Percentiles rank a stretch among this genome's conserved stretches.
These are phyloP conservation scores for Clavispora fructus DNA, from an alignment of 805 yeast species.

Conservation along the genomic window DNA sequence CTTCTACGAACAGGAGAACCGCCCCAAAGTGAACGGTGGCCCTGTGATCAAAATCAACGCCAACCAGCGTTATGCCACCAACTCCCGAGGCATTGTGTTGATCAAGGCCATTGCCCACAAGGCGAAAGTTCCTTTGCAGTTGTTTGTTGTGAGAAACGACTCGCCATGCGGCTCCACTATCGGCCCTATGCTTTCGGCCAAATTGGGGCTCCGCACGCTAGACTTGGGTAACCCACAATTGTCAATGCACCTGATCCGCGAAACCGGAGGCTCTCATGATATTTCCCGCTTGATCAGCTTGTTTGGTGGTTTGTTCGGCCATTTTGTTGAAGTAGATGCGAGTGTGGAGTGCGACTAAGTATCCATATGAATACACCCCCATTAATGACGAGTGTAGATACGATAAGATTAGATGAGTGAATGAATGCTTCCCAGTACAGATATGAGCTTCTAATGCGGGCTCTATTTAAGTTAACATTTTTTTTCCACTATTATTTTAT, in stretches of 20 bases:
- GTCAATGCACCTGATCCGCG: conserved; percentile 92
- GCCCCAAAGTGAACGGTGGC: conserved; percentile 79
- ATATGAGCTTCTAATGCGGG: too few relatives aligned
- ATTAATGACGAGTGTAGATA: too few relatives aligned
- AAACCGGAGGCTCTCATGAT: conserved; percentile 81
- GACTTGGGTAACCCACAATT: conserved; percentile 91
- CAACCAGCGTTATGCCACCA: conserved; percentile 92
- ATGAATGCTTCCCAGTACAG: too few relatives aligned
- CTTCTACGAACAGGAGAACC: conserved; percentile 71
- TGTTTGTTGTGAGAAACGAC: conserved; percentile 90
- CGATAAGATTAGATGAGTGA: too few relatives aligned
- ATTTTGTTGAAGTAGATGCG: conserved; percentile 25
- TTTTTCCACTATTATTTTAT: too few relatives aligned
- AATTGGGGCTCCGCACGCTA: conserved; percentile 78
- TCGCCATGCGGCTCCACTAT: conserved; percentile 95
- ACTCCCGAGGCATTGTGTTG: conserved; percentile 81
- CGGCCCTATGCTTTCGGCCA: conserved; percentile 88
- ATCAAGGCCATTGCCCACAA: conserved; percentile 64
- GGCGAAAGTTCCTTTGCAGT: conserved; percentile 76
- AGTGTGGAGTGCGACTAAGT: conserved; percentile 21
- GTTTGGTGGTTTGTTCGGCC: conserved; percentile 56
- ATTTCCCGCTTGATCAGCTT: conserved; percentile 56
- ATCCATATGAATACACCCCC: background rate
- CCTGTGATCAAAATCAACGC: conserved; percentile 94
- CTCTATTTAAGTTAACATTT: too few relatives aligned